Evolutionary conservation across 2,329 filamentous ascomycete genomes (phyloP), one percentile per base, ranked within the genome.

Genomic region (Waltergamsia citrina): DNA sequence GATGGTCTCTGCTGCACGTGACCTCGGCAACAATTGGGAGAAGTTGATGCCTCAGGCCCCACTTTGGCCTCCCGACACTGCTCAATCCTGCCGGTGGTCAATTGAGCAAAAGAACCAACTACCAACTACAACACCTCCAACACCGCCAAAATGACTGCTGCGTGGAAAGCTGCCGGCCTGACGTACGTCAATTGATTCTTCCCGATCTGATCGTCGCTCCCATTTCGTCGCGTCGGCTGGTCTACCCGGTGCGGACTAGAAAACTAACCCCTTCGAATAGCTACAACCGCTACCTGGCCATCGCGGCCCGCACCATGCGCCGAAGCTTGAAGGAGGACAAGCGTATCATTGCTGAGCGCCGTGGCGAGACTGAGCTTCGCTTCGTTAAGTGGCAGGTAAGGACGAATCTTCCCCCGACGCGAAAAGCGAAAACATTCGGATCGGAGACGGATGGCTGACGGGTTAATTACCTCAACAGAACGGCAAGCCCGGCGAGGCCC

Each of bases 231-330:
- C n/a, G n/a, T n/a, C n/a, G n/a, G 26, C 25, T 20, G n/a, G 25
- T 27, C 25, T 15, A 27, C 6, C 6, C 6, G 6, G 14, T 8
- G 26, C 26, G 15, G 26, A 7, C 12, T n/a, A 4, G n/a, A n/a
- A 29, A 34, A 18, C 10, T 23, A 15, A 15, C 19, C 22, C 17
- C 26, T 23, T 14, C 21, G 19, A 15, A 37, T 30, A 98, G 92
- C 71, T 98, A 98, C 85, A 98, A 98, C 82, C 92, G 88, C 71
- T 96, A 95, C 81, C 81, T 98, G 60, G 80, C 88, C 58, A 78
- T 98, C 68, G 87, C 92, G 56, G 79, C 88, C 65, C 87, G 88
- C 65, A 84, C 85, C 58, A 85, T 98, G 62, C 92, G 93, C 70
- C 84, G 86, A 62, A 94, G 87, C 62, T 74, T 98, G 63, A 95